These are phyloP conservation scores for Diophrys appendiculata DNA, from an alignment of 73 alveolate genomes.

Conservation along the genomic window DNA sequence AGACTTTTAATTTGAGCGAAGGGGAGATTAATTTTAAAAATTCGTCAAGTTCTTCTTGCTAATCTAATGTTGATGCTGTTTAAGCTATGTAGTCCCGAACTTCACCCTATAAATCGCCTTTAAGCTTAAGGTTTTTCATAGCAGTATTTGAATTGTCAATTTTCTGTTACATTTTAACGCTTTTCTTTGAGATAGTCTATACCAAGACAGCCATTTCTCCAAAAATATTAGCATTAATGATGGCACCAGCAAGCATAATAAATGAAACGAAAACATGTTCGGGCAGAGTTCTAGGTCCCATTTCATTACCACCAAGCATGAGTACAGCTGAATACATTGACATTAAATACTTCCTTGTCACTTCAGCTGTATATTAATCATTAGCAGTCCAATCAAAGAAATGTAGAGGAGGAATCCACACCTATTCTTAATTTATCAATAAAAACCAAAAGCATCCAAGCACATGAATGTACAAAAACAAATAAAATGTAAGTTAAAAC, in stretches of 20 bases:
- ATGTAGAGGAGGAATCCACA: slow-evolving; percentile 42
- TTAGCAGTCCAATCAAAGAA: neutral
- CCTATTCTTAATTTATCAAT: slow-evolving; percentile 5
- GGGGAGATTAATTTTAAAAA: slow-evolving; percentile 57
- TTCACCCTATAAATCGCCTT: slow-evolving; percentile 12
- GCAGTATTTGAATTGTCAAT: slow-evolving; percentile 43
- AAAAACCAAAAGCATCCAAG: slow-evolving; percentile 60
- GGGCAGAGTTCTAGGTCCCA: slow-evolving; percentile 42
- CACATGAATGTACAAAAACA: slow-evolving; percentile 52
- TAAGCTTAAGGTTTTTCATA: slow-evolving; percentile 38
- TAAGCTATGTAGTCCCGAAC: slow-evolving; percentile 26
- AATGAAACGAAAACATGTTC: slow-evolving; percentile 22
- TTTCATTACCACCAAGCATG: slow-evolving; percentile 47
- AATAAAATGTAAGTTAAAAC: slow-evolving; percentile 32
- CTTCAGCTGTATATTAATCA: neutral
- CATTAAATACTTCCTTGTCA: slow-evolving; percentile 1
- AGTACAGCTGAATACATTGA: slow-evolving; percentile 44
- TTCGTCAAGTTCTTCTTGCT: slow-evolving; percentile 34
- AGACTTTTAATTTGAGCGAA: slow-evolving; percentile 34
- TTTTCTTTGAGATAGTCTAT: slow-evolving; percentile 15
- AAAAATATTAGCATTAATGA: slow-evolving; percentile 43
- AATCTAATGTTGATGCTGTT: slow-evolving; percentile 23
- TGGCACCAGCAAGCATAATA: slow-evolving; percentile 27
- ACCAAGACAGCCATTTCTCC: slow-evolving; percentile 55
- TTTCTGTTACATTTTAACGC: slow-evolving; percentile 19